phyloP scores from a whole-genome alignment of 495 filamentous ascomycete species.

The Podospora sp. region DNA sequence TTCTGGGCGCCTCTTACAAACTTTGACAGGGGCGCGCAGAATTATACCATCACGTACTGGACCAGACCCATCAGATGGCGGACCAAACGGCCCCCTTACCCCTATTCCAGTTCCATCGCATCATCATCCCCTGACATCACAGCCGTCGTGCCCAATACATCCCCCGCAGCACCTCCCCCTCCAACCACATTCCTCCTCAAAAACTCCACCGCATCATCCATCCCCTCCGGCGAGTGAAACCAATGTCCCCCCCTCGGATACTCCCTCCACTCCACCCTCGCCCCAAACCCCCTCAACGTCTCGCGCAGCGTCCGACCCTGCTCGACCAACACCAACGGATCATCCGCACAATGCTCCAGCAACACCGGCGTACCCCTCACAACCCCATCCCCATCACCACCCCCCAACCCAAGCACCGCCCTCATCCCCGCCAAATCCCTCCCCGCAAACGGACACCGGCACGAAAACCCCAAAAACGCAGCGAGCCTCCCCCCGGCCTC shows the following conservation, averaged over 20 bases:
- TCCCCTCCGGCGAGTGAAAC: conserved; percentile 54
- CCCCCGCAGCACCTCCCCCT: no score
- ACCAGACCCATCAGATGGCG: no score
- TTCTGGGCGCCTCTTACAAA: no score
- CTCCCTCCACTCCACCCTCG: conserved; percentile 51
- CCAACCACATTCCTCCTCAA: conserved; percentile 24
- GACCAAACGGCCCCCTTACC: no score
- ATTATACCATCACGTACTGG: no score
- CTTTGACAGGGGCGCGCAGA: no score
- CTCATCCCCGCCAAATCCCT: conserved; percentile 32
- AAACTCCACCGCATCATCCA: conserved; percentile 56
- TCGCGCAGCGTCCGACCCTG: conserved; percentile 48
- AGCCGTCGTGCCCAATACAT: no score
- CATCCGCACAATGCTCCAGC: conserved; percentile 56
- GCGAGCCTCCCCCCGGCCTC: conserved; percentile 30
- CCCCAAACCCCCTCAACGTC: conserved; percentile 43
- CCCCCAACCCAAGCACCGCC: conserved; percentile 2
- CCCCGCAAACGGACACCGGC: conserved; percentile 56
- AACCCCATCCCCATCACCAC: no score
- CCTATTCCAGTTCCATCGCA: no score
- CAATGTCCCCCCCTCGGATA: conserved; percentile 61
- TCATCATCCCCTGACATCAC: no score
- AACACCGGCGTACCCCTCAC: conserved; percentile 47
- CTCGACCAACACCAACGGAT: conserved; percentile 51
- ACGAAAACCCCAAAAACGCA: conserved; percentile 59